Percentiles rank a stretch among this genome's conserved stretches.
These are phyloP conservation scores for Eremothecium cymbalariae DNA, from an alignment of 1,139 yeast species.

Conservation along the genomic window DNA sequence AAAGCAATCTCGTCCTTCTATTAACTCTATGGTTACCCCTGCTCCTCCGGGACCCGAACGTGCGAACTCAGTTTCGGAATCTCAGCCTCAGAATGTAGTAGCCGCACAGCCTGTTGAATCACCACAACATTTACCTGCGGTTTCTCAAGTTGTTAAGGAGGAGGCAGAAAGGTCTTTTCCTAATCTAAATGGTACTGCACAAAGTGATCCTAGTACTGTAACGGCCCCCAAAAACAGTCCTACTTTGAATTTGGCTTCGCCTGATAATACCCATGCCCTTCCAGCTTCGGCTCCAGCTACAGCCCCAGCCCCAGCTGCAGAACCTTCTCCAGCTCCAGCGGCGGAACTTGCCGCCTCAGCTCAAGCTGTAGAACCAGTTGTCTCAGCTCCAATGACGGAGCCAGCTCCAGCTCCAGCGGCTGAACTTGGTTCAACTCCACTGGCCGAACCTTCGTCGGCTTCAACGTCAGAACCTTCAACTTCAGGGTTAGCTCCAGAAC, in stretches of 20 bases:
- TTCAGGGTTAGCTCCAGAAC: slow-evolving; percentile 6
- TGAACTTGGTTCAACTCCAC: slow-evolving; percentile 5
- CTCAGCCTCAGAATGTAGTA: neutral
- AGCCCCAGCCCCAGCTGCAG: slow-evolving; percentile 6
- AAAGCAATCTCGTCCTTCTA: too few relatives aligned
- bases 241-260: too few relatives aligned
- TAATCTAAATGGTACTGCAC: too few relatives aligned
- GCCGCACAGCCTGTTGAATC: neutral
- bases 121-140: neutral
- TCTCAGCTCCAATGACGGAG: slow-evolving; percentile 7
- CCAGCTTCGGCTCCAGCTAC: too few relatives aligned
- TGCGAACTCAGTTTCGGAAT: neutral
- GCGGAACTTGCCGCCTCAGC: slow-evolving; percentile 11
- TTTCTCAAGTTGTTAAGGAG: neutral
- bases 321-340: slow-evolving; percentile 3
- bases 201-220: too few relatives aligned
- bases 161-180: too few relatives aligned
- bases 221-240: too few relatives aligned
- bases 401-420: slow-evolving; percentile 6
- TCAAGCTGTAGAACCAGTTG: slow-evolving; percentile 7
- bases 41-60: too few relatives aligned
- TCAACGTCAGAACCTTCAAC: slow-evolving; percentile 10
- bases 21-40: too few relatives aligned
- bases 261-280: too few relatives aligned
- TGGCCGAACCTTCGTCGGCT: slow-evolving; percentile 6